phyloP scores from a whole-genome alignment of 2,329 filamentous ascomycete genomes.

The Arthrobotrys entomopaga region DNA sequence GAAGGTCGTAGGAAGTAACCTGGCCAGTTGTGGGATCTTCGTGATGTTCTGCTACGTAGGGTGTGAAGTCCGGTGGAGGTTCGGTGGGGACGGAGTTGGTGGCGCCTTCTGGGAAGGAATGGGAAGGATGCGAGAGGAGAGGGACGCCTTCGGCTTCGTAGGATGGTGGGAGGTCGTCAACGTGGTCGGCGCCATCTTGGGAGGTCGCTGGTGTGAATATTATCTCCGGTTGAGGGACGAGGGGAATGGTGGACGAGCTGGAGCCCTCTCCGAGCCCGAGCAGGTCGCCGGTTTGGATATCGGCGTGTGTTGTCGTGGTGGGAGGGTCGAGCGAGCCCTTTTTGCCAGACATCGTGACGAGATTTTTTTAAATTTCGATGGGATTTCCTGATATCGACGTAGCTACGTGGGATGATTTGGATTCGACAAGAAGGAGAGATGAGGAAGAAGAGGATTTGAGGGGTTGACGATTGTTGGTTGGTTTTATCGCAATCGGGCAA shows the following conservation, averaged over 20 bases:
- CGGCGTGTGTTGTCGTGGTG: slow-evolving; percentile 22
- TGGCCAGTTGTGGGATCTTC: slow-evolving; percentile 40
- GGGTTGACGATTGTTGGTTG: no score
- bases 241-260: slow-evolving; percentile 38
- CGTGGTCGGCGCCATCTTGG: slow-evolving; percentile 18
- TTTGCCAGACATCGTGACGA: slow-evolving; percentile 32
- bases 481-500: no score
- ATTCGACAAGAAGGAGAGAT: no score
- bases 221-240: slow-evolving; percentile 26
- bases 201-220: slow-evolving; percentile 34
- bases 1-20: slow-evolving; percentile 57
- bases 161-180: slow-evolving; percentile 36
- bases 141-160: slow-evolving; percentile 44
- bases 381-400: no score
- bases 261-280: slow-evolving; percentile 38
- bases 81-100: slow-evolving; percentile 37
- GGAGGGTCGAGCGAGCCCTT: slow-evolving; percentile 25
- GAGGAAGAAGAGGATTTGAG: no score
- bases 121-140: slow-evolving; percentile 40
- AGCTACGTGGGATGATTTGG: no score
- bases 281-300: slow-evolving; percentile 41
- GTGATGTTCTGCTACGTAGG: slow-evolving; percentile 37
- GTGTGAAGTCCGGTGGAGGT: slow-evolving; percentile 46
- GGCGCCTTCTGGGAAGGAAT: slow-evolving; percentile 30
- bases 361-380: neutral